A percentile compares a stretch with the other conserved stretches of the same genome.
phyloP scores from a whole-genome alignment of 225 moss, liverwort and hornwort species.

The Antitrichia curtipendula region DNA sequence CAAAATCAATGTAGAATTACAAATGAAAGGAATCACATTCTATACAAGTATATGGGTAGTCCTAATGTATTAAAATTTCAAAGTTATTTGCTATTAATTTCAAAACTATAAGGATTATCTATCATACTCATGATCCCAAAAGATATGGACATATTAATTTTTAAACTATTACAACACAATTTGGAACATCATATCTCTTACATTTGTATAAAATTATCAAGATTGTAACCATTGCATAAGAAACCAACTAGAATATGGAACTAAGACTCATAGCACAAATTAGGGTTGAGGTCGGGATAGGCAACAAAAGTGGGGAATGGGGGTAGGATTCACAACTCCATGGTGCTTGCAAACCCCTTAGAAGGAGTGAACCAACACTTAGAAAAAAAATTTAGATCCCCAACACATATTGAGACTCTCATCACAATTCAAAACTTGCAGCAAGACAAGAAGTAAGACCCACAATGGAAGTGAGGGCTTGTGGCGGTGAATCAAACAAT shows the following conservation, averaged over 20 bases:
- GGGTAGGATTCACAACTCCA: too few species aligned
- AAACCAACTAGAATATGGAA: not conserved
- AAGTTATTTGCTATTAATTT: not conserved
- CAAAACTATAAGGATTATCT: not conserved
- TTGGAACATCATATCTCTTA: not conserved
- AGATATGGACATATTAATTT: too few species aligned
- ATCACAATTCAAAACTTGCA: too few species aligned
- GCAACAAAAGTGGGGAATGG: too few species aligned
- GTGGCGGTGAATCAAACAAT: too few species aligned
- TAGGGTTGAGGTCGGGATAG: too few species aligned
- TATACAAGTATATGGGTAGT: not conserved
- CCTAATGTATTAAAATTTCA: not conserved
- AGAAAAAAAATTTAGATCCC: too few species aligned
- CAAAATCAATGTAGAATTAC: not conserved
- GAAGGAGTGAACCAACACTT: too few species aligned
- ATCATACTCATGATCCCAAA: not conserved
- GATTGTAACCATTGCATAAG: not conserved
- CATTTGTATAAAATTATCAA: not conserved
- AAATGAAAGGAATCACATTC: not conserved
- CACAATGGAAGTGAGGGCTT: too few species aligned
- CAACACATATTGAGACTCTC: rapidly evolving
- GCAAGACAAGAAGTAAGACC: too few species aligned
- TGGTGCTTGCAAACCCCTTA: too few species aligned
- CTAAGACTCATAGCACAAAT: rapidly evolving
- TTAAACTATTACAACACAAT: not conserved